Evolutionary conservation across 2,329 filamentous ascomycete genomes (phyloP), one percentile per base, ranked within the genome.

Genomic region (Penicillium sp.): DNA sequence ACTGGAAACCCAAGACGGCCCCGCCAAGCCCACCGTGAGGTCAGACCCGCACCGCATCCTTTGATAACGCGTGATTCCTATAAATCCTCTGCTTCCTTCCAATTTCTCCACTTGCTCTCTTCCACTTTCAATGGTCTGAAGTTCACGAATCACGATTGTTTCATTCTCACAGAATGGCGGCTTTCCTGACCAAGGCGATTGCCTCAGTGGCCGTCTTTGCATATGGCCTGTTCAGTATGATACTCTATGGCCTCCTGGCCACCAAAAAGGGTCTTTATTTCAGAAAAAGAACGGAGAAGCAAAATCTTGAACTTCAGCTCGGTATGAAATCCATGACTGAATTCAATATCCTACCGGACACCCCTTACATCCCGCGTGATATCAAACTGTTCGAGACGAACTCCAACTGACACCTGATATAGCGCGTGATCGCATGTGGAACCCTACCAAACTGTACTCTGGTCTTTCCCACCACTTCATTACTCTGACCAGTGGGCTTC

Each of bases 351-450:
- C 16, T 18, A n/a, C n/a, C n/a, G 3, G n/a, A 21, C 16, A n/a
- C 23, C 28, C 23, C 21, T 43, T 28, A 16, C 5, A 23, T 39
- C 29, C 16, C 24, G 10, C 13, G 16, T 48, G 14, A 10, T 14
- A 18, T 28, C 21, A 26, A n/a, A 13, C 6, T 52, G 7, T 26
- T 10, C n/a, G 6, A 19, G 40, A 31, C 36, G 21, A 13, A 18
- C 43, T 34, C 31, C 28, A 28, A 31, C 42, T 45, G 28, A 45
- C 28, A 16, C 26, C 26, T 29, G 42, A 45, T 34, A 19, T 54
- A 84, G 83, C 80, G 49, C 78, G 78, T 59, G 71, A 81, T 56
- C 73, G 75, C 34, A 75, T 84, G 60, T 86, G 83, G 83, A 77
- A 81, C 56, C 72, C 85, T 8, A 77, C 77, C 11, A 75, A 76